Evolutionary conservation across 176 grass and related monocot genomes (phyloP), one percentile per base, ranked within the genome.

Genomic region (Musa schizocarpa): DNA sequence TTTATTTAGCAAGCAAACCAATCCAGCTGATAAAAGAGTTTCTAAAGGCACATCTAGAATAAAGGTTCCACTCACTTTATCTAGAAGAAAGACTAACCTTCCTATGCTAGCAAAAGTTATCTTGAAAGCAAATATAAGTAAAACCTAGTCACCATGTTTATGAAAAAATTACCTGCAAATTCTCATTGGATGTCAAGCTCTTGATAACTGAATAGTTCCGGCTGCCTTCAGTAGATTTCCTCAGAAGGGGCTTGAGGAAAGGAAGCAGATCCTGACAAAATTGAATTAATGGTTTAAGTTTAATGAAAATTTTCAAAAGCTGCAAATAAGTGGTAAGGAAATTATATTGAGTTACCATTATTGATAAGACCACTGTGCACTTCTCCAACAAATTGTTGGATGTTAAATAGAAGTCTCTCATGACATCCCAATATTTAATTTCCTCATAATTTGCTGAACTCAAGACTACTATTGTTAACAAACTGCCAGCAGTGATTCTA

Each of bases 191-290:
- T 83, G 84, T 89, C 64, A 98, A 91, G 61, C 87, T 93, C 83
- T 98, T 98, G 54, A 89, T 87, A 69, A 98, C 80, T 82, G 92
- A 85, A 83, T 87, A 93, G 80, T 98, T 98, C 29, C 86, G 82
- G 58, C 81, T 81, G 54, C 93, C 84, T 78, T 98, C 95, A 78
- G 86, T 91, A 75, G 95, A 98, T 84, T 93, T 98, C 65, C 85
- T 87, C 25, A 98, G 77, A 51, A 98, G 77, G 72, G 90, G 94
- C 80, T 98, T 86, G 63, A 98, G 78, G 78, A 98, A 93, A 71
- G 88, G 88, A 77, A 98, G 86, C 86, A 98, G 69, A 80, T 91
- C 88, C 94, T 98, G 88, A 73, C 64, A 82, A 54, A 12, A 75
- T 75, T 68, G 50, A 56, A 56, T 29, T 72, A 23, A 3, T 51